These are phyloP conservation scores for Mycena maculata DNA, from an alignment of 768 basidiomycete genomes.

Conservation along the genomic window DNA sequence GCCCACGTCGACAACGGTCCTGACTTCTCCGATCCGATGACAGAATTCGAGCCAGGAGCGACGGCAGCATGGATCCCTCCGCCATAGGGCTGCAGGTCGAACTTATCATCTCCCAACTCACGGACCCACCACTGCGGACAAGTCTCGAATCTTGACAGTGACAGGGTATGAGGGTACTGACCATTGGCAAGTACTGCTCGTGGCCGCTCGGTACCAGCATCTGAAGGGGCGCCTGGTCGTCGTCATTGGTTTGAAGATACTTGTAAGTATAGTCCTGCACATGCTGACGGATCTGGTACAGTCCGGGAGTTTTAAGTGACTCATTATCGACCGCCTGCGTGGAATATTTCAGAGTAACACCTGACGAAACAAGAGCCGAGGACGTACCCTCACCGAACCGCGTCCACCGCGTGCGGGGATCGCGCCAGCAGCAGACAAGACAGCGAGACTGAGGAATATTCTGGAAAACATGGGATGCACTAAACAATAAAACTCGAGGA, in stretches of 20 bases:
- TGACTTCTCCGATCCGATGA: not conserved
- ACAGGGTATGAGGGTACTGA: not conserved
- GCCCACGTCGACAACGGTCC: not conserved
- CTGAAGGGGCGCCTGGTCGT: not conserved
- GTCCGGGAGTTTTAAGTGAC: not conserved
- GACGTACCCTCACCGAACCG: not conserved
- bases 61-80: not conserved
- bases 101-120: not conserved
- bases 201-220: not conserved
- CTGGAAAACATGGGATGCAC: conserved; percentile 3
- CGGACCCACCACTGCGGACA: not conserved
- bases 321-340: not conserved
- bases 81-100: not conserved
- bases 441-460: not conserved
- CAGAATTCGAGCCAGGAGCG: not conserved
- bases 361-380: not conserved
- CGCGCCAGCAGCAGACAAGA: not conserved
- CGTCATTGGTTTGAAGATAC: not conserved
- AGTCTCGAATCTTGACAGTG: too few species aligned
- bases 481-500: too few species aligned
- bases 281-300: not conserved
- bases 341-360: not conserved
- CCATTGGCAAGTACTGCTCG: conserved; percentile 2
- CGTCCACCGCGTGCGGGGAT: not conserved
- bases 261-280: not conserved